Conservation (phyloP, 2,329 filamentous ascomycete genomes). For the Aureobasidium sp. region DNA sequence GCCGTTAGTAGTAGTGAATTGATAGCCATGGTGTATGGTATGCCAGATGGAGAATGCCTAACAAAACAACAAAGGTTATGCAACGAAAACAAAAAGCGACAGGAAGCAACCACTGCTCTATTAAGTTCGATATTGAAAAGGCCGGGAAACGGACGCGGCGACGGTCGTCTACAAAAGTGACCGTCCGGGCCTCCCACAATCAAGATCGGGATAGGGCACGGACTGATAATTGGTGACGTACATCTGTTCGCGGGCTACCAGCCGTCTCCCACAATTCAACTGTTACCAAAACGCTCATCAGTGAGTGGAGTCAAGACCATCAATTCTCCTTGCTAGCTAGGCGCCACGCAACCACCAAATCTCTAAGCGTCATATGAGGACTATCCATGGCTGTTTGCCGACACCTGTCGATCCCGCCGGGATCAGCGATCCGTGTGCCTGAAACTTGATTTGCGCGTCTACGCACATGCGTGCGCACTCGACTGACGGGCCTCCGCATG, state of each 20-base stretch:
- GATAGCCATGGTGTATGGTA: conserved; percentile 13
- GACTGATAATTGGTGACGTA: neutral
- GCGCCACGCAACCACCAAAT: conserved; percentile 2
- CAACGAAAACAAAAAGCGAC: conserved; percentile 8
- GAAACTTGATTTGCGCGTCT: conserved; percentile 9
- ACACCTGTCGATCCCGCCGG: neutral
- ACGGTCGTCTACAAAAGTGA: neutral
- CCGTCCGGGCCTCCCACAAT: neutral
- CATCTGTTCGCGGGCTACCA: neutral
- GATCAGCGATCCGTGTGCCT: conserved; percentile 1
- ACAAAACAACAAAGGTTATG: conserved; percentile 3
- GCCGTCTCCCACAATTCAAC: conserved; percentile 4
- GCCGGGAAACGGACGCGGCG: neutral
- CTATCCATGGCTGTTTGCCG: neutral
- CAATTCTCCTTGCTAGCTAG: conserved; percentile 3
- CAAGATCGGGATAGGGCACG: conserved; percentile 5
- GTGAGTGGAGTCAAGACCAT: conserved; percentile 1
- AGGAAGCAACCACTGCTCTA: conserved; percentile 12
- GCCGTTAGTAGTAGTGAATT: conserved; percentile 11
- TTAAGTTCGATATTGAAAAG: neutral
- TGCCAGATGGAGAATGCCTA: conserved; percentile 1
- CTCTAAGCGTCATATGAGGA: neutral
- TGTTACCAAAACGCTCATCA: neutral
- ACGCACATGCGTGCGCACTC: neutral
- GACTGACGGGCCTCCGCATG: neutral